These are phyloP conservation scores for Coemansia sp. DNA, from an alignment of 192 early-diverging fungal genomes.

Conservation along the genomic window DNA sequence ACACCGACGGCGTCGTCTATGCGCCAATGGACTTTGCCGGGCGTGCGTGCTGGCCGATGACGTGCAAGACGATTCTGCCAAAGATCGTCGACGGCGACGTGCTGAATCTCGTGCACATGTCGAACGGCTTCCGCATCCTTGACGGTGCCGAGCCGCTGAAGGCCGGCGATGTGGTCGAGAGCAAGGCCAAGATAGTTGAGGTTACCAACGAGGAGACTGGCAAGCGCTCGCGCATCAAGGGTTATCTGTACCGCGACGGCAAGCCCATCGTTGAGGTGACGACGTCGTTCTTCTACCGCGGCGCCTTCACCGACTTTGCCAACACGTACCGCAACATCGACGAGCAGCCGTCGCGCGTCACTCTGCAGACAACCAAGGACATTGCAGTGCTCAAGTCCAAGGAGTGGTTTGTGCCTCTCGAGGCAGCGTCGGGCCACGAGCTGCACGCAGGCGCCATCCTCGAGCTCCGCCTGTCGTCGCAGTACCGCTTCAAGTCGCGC, in stretches of 20 bases:
- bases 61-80: constrained; percentile 89
- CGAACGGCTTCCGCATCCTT: constrained; percentile 88
- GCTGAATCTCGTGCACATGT: constrained; percentile 87
- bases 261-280: constrained; percentile 84
- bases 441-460: constrained; percentile 60
- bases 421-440: constrained; percentile 42
- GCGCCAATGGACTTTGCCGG: constrained; percentile 67
- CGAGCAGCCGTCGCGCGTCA: constrained; percentile 80
- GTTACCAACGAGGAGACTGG: constrained; percentile 87
- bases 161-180: constrained; percentile 81
- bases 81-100: constrained; percentile 93
- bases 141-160: constrained; percentile 69
- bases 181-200: constrained; percentile 78
- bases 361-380: constrained; percentile 75
- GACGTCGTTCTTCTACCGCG: constrained; percentile 90
- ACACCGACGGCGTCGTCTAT: constrained; percentile 88
- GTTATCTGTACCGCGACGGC: constrained; percentile 67
- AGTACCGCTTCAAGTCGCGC: constrained; percentile 52
- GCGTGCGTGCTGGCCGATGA: constrained; percentile 74
- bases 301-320: constrained; percentile 81
- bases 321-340: constrained; percentile 82
- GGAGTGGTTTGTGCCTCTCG: constrained; percentile 72
- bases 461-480: constrained; percentile 54
- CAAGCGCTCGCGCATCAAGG: constrained; percentile 89
- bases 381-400: constrained; percentile 87